Evolutionary conservation across 805 yeast species (phyloP).

Genomic region (Yarrowia porcina): DNA sequence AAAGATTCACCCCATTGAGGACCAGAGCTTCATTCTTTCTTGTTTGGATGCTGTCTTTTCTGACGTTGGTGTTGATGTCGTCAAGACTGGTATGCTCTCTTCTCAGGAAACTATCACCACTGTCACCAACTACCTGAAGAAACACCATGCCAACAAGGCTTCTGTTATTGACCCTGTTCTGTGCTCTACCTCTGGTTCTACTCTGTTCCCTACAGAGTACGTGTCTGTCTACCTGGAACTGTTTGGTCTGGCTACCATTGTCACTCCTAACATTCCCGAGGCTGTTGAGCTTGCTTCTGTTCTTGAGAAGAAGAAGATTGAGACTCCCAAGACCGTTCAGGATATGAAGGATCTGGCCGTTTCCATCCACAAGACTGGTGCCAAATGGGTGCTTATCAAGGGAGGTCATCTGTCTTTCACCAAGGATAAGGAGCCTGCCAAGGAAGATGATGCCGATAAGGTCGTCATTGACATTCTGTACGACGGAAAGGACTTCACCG

Average conservation of each 20-base stretch:
- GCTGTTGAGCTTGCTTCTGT: slow-evolving; percentile 45
- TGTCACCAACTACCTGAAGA: slow-evolving; percentile 41
- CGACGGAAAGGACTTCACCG: slow-evolving; percentile 38
- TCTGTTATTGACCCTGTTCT: slow-evolving; percentile 80
- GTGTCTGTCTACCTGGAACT: slow-evolving; percentile 35
- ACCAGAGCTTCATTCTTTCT: slow-evolving; percentile 44
- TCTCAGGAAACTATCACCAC: slow-evolving; percentile 53
- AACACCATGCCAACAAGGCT: slow-evolving; percentile 37
- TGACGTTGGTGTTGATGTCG: slow-evolving; percentile 61
- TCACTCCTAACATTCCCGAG: slow-evolving; percentile 77
- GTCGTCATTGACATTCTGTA: slow-evolving; percentile 34
- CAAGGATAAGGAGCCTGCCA: slow-evolving; percentile 25
- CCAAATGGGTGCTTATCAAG: slow-evolving; percentile 61
- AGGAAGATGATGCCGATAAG: slow-evolving; percentile 28
- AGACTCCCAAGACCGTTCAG: slow-evolving; percentile 36
- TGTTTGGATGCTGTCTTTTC: slow-evolving; percentile 54
- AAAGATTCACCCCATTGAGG: slow-evolving; percentile 43
- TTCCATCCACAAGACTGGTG: slow-evolving; percentile 42
- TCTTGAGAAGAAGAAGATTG: slow-evolving; percentile 3
- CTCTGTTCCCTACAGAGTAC: slow-evolving; percentile 41
- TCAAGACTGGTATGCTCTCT: slow-evolving; percentile 75
- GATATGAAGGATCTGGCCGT: slow-evolving; percentile 44
- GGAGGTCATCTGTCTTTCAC: slow-evolving; percentile 68
- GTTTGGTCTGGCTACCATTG: slow-evolving; percentile 52
- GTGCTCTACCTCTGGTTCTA: slow-evolving; percentile 74